phyloP scores from a whole-genome alignment of 331 rosid species.

The Rhamnella rubrinervis region DNA sequence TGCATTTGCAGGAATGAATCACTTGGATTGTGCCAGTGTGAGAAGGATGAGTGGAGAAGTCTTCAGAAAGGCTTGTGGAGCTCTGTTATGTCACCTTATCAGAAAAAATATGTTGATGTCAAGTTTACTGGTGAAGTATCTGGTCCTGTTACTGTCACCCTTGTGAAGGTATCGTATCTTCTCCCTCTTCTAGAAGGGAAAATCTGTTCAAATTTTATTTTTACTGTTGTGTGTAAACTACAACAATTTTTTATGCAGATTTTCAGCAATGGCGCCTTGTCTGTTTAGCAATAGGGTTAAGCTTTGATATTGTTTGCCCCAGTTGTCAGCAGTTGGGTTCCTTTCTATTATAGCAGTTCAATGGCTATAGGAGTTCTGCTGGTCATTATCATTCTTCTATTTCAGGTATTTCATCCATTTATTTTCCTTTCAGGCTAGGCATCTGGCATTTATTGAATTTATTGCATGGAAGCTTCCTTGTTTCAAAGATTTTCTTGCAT shows the following conservation, averaged over 20 bases:
- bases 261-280: constrained; percentile 76
- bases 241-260: constrained; percentile 37
- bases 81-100: constrained; percentile 70
- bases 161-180: constrained; percentile 54
- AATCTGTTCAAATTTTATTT: not conserved
- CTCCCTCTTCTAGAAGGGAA: not conserved
- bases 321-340: constrained; percentile 71
- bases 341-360: constrained; percentile 81
- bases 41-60: constrained; percentile 52
- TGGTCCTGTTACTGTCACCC: constrained; percentile 52
- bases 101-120: constrained; percentile 59
- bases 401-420: constrained; percentile 57
- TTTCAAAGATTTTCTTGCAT: not conserved
- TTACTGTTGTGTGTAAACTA: not conserved
- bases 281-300: constrained; percentile 58
- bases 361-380: constrained; percentile 81
- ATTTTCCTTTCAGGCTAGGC: not conserved
- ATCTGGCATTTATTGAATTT: too few relatives aligned
- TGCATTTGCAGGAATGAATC: constrained; percentile 57
- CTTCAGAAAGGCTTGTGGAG: constrained; percentile 67
- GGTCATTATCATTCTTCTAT: constrained; percentile 66
- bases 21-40: constrained; percentile 75
- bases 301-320: constrained; percentile 63
- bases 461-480: not conserved
- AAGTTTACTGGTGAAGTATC: constrained; percentile 43